A percentile compares a stretch with the other conserved stretches of the same genome.
Conservation (phyloP, 768 basidiomycete genomes). For the Lactarius vividus region DNA sequence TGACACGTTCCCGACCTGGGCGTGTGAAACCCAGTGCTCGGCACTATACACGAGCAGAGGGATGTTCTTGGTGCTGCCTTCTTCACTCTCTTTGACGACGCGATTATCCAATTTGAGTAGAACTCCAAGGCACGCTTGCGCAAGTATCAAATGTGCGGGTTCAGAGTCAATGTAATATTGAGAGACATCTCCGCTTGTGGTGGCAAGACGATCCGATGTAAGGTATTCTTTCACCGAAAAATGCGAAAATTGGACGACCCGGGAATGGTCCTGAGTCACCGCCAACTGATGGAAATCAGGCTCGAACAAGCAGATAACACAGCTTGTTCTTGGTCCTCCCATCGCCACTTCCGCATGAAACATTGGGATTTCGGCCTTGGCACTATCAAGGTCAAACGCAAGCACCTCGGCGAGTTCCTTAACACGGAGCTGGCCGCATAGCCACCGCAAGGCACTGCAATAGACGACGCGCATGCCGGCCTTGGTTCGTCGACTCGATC, state of each 20-base stretch:
- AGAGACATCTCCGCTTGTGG: background rate
- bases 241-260: background rate
- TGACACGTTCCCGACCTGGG: background rate
- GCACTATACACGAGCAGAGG: background rate
- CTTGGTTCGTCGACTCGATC: background rate
- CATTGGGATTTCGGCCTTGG: background rate
- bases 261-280: background rate
- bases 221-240: background rate
- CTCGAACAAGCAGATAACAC: background rate
- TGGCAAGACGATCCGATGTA: background rate
- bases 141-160: background rate
- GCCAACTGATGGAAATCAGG: background rate
- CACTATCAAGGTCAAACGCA: background rate
- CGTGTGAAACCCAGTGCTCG: background rate
- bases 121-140: background rate
- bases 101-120: background rate
- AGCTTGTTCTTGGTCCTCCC: background rate
- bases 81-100: background rate
- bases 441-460: background rate
- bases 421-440: background rate
- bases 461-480: background rate
- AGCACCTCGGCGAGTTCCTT: background rate
- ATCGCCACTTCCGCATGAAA: background rate
- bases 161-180: background rate
- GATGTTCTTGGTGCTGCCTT: background rate